Evolutionary conservation across 176 grass and related monocot genomes (phyloP), one percentile per base, ranked within the genome.

Genomic region (Luzula sylvatica): DNA sequence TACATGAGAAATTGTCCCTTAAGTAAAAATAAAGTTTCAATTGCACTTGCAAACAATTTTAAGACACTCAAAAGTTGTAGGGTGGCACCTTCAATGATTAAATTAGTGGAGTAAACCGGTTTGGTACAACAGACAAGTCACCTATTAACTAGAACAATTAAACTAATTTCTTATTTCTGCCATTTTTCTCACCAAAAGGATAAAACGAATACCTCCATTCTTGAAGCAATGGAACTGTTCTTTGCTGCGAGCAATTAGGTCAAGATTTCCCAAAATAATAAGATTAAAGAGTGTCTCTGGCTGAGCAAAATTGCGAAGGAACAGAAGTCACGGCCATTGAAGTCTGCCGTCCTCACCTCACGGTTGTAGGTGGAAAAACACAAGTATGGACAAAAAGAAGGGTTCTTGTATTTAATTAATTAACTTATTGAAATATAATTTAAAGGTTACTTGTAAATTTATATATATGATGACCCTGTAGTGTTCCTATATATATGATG

Each of bases 31-130:
- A 12, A 63, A 48, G 2, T 21, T 15, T 47, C 24, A 47, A 45
- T 15, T 12, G 8, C 40, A 63, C 58, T 43, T 48, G 28, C 44
- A 35, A 63, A 32, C 19, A 29, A 48, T 42, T 46, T 11, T 59
- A 67, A 54, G 41, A 11, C 11, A 28, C 25, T 29, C 28, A 30
- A 23, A 63, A 63, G 46, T 30, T 13, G 24, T 44, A 12, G 23
- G 24, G 9, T 20, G 20, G 15, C 56, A 63, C 59, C 42, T 30
- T 7, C 59, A 49, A 63, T 63, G 23, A 48, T 63, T 63, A 48
- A 63, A 63, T 63, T 63, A 63, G 16, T 63, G 59, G 59, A 6
- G 15, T 27, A 63, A 35, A 63, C 15, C 24, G 25, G 59, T 63
- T n/a, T 63, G 59, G 59, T 49, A 26, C 59, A 63, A 49, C 59